Base-by-base conservation (phyloP, 306 rosid genomes). In the Morella rubra region DNA sequence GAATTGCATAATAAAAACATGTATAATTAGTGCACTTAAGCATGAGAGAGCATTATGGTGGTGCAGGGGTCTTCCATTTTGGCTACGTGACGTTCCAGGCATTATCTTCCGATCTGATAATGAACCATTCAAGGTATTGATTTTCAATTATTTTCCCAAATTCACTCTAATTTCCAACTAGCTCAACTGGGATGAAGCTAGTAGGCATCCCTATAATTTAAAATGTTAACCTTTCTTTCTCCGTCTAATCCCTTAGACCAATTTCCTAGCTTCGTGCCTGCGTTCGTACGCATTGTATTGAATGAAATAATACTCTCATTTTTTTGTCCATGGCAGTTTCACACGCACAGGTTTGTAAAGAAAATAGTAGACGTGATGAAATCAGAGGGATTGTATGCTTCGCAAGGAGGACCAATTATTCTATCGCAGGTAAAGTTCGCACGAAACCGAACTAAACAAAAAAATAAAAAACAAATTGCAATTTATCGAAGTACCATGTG, bases 371-470 rank as follows among this genome's bases (percentile, higher is more conserved):
- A 82, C 80, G 52, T 87, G 87, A 92, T 95, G 97, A 95, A 95
- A 84, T 80, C 90, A 46, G 90, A 87, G 70, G 81, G 80, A 15
- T 83, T 95, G 19, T 95, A 68, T 76, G 98, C 96, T 80, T 87
- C 98, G 42, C 97, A 88, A 75, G 98, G 97, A 60, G 98, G 98
- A 18, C 96, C 97, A 8, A 95, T 92, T 76, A 88, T 95, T 81
- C 75, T 92, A 47, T 92, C 97, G 1, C 97, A 94, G 96, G 97
- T 94, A 85, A 41, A 45, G 14, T 50, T 19, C 44, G 8, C 27
- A 52, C 52, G 19, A n/a, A 10, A 56, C 11, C 11, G 11, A 7
- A 3, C 8, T 9, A 46, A 45, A 16, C 60, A 69, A 56, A 19
- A 19, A n/a, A n/a, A 3, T 19, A 8, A 19, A 6, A 56, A 24